These are phyloP conservation scores for Chaetomium sp. DNA, from an alignment of 2,329 filamentous ascomycete species.

Conservation along the genomic window DNA sequence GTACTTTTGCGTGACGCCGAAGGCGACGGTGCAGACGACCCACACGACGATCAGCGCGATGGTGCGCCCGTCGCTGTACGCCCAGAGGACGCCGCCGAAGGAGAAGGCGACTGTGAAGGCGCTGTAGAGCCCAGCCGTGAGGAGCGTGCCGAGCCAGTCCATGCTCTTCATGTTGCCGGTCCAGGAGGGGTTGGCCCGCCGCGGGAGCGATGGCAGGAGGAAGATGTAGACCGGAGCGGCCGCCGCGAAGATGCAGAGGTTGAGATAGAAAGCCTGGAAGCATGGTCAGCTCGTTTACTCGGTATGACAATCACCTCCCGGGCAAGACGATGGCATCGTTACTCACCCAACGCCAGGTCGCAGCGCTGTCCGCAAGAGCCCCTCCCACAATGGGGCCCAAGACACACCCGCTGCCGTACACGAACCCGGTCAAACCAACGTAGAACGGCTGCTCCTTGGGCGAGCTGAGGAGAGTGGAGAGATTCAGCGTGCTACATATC, in stretches of 20 bases:
- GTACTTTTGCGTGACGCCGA: neutral
- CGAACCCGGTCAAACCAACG: neutral
- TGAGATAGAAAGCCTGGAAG: constrained; percentile 2
- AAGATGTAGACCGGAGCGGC: neutral
- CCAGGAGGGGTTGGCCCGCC: neutral
- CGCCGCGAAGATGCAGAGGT: neutral
- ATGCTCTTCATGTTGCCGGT: neutral
- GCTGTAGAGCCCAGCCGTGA: neutral
- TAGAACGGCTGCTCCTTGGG: neutral
- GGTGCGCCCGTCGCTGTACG: neutral
- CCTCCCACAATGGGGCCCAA: constrained; percentile 3
- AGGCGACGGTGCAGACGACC: neutral
- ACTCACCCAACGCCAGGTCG: neutral
- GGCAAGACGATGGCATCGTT: no score
- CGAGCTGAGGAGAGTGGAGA: neutral
- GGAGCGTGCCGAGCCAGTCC: constrained; percentile 3
- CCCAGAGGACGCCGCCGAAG: constrained; percentile 10
- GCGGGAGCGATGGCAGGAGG: neutral
- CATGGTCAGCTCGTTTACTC: neutral
- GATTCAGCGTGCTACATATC: neutral
- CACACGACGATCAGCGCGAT: constrained; percentile 1
- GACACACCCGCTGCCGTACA: neutral
- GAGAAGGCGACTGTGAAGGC: neutral
- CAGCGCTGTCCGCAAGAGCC: constrained; percentile 1
- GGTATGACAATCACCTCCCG: neutral